A percentile compares a stretch with the other conserved stretches of the same genome.
phyloP scores from a whole-genome alignment of 2,329 filamentous ascomycete genomes.

The Nigrospora oryzae region DNA sequence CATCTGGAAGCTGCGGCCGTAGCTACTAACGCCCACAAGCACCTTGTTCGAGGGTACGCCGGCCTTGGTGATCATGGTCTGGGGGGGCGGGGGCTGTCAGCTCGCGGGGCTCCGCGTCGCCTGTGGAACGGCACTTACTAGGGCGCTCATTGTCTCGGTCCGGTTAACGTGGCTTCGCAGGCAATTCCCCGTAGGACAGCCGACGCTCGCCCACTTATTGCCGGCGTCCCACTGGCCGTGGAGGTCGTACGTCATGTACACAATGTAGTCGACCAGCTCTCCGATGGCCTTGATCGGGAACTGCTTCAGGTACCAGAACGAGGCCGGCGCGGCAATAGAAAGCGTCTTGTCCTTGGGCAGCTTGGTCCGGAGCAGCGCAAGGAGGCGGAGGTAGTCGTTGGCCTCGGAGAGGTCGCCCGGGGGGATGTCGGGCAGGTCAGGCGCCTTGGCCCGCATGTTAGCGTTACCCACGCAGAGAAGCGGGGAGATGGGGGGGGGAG shows the following conservation, averaged over 20 bases:
- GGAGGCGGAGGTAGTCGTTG: constrained; percentile 18
- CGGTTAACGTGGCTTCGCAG: constrained; percentile 25
- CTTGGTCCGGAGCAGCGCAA: constrained; percentile 11
- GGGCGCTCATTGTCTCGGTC: constrained; percentile 22
- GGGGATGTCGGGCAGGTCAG: constrained; percentile 18
- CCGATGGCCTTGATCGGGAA: constrained; percentile 16
- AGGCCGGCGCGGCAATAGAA: constrained; percentile 16
- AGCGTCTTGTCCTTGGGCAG: constrained; percentile 12
- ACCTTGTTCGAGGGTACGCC: constrained; percentile 23
- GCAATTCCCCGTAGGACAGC: constrained; percentile 21
- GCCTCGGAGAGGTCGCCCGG: constrained; percentile 11
- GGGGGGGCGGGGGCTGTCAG: too few species aligned
- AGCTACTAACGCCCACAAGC: constrained; percentile 23
- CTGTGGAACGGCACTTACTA: constrained; percentile 5
- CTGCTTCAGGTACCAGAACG: constrained; percentile 19
- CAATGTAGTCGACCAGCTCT: constrained; percentile 18
- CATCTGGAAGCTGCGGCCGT: constrained; percentile 26
- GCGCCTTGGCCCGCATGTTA: not conserved
- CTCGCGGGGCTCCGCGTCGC: too few species aligned
- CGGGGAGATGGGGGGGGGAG: too few species aligned
- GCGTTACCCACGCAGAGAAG: not conserved
- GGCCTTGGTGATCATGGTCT: constrained; percentile 30
- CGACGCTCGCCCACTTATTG: constrained; percentile 16
- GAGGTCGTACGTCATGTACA: constrained; percentile 29
- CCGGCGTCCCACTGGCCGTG: constrained; percentile 5